Conservation (phyloP, 306 rosid species). For the Acmispon strigosus region DNA sequence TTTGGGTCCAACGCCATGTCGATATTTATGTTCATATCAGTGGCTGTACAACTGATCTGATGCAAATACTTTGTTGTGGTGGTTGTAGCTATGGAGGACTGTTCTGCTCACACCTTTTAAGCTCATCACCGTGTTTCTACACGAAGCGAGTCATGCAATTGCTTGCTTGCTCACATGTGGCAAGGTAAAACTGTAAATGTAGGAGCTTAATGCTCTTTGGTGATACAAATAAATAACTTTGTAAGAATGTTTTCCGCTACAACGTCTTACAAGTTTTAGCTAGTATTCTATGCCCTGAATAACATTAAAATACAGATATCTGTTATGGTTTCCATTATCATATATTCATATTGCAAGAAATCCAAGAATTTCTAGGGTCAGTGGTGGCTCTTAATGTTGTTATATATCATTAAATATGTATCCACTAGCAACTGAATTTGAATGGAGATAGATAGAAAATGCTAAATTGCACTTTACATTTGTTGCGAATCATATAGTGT, state of each 20-base stretch:
- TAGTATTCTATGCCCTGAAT: conserved; percentile 3
- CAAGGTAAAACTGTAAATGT: conserved; percentile 37
- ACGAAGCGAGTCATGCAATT: conserved; percentile 90
- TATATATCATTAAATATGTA: neutral
- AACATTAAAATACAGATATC: neutral
- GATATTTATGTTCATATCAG: conserved; percentile 6
- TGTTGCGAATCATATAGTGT: no score
- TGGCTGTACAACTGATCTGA: conserved; percentile 14
- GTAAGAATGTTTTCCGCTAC: neutral
- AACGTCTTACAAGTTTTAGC: neutral
- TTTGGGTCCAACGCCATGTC: neutral
- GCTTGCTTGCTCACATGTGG: conserved; percentile 98
- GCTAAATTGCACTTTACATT: neutral
- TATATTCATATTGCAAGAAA: neutral
- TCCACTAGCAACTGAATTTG: neutral
- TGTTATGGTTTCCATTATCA: neutral
- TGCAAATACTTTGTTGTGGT: conserved; percentile 26
- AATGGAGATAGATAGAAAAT: neutral
- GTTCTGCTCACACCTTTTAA: conserved; percentile 79
- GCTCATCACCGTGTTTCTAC: conserved; percentile 95
- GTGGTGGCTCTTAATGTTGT: neutral
- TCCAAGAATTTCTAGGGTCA: neutral
- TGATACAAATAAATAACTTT: conserved; percentile 1
- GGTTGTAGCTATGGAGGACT: conserved; percentile 85
- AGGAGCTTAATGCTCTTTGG: conserved; percentile 11